phyloP scores from a whole-genome alignment of 345 rosid genomes.

The Trapa bicornis region DNA sequence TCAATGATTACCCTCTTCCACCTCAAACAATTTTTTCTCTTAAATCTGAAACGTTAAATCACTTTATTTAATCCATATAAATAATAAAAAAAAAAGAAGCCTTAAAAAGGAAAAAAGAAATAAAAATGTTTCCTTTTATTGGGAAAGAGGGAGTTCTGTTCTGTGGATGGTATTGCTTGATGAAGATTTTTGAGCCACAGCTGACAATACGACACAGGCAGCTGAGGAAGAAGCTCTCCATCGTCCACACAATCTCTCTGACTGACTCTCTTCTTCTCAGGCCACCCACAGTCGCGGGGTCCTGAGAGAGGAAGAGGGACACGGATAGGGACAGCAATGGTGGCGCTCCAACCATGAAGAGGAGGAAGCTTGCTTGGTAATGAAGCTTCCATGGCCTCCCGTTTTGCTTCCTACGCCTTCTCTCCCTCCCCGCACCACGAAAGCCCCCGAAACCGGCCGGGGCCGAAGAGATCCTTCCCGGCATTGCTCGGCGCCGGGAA shows the following conservation, averaged over 20 bases:
- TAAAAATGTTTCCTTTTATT: neutral
- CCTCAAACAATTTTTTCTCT: neutral
- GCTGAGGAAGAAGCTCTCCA: neutral
- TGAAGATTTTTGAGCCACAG: conserved; percentile 11
- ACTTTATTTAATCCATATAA: no score
- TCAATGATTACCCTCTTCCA: neutral
- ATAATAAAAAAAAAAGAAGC: no score
- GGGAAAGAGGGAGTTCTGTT: no score
- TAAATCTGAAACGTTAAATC: no score
- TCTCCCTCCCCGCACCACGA: conserved; percentile 20
- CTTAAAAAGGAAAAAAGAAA: no score
- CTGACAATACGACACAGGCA: neutral
- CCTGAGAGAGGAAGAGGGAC: neutral
- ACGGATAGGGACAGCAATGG: conserved; percentile 23
- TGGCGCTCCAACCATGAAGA: conserved; percentile 25
- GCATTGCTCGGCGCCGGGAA: conserved; percentile 16
- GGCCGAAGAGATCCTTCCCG: conserved; percentile 19
- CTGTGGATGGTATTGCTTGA: conserved; percentile 24
- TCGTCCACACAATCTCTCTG: conserved; percentile 14
- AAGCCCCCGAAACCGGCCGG: conserved; percentile 7
- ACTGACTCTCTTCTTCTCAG: conserved; percentile 10
- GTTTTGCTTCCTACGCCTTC: conserved; percentile 30
- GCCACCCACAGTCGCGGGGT: neutral
- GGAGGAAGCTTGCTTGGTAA: conserved; percentile 17
- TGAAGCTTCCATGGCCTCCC: conserved; percentile 69